A percentile compares a stretch with the other conserved stretches of the same genome.
Evolutionary conservation across 371 early-diverging fungal species (phyloP).

Genomic region (Chytridium lagenaria): DNA sequence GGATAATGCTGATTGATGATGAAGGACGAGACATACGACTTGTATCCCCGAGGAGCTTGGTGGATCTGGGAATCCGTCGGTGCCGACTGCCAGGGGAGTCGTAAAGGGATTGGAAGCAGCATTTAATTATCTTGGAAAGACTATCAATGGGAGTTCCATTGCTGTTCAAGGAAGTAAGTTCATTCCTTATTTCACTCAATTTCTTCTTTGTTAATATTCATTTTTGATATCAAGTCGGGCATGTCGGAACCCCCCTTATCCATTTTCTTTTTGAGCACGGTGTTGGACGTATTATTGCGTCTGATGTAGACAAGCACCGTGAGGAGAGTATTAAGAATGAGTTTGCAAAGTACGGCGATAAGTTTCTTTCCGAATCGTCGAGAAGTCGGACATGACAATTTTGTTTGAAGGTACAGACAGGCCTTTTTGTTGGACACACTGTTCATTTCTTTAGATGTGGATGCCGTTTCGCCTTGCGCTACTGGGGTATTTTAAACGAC

Average conservation of each 20-base stretch:
- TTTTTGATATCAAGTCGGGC: conserved; percentile 18
- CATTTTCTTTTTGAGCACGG: conserved; percentile 37
- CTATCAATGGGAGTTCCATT: conserved; percentile 36
- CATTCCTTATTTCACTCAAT: neutral
- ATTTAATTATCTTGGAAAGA: conserved; percentile 37
- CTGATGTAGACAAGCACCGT: conserved; percentile 25
- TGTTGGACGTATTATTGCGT: conserved; percentile 30
- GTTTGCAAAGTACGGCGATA: conserved; percentile 30
- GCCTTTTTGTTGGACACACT: neutral
- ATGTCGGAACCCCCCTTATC: conserved; percentile 38
- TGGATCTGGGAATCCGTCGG: conserved; percentile 49
- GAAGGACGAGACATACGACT: conserved; percentile 49
- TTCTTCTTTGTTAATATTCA: neutral
- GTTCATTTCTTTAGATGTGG: conserved; percentile 37
- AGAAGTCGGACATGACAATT: conserved; percentile 35
- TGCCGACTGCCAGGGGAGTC: conserved; percentile 51
- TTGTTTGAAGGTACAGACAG: conserved; percentile 42
- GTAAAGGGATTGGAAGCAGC: conserved; percentile 49
- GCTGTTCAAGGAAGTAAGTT: conserved; percentile 47
- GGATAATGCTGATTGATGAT: too few relatives aligned
- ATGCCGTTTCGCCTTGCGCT: conserved; percentile 52
- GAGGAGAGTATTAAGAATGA: conserved; percentile 17
- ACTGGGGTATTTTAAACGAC: conserved; percentile 48
- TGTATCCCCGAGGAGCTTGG: conserved; percentile 46
- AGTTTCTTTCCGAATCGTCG: conserved; percentile 35